phyloP scores from a whole-genome alignment of 768 basidiomycete genomes.

The Zangia roseola region DNA sequence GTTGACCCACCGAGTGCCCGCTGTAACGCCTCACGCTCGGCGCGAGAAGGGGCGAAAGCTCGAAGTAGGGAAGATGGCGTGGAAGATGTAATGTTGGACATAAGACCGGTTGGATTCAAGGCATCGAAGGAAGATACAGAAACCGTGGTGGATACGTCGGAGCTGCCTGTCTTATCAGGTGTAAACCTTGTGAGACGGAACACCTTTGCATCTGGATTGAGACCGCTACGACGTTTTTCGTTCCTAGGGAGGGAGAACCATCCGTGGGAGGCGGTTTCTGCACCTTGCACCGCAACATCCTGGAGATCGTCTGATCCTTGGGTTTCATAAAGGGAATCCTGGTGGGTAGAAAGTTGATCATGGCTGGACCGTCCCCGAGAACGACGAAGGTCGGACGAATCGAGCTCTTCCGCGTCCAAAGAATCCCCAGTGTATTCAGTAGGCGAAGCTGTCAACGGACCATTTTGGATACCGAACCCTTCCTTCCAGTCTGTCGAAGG shows the following conservation, averaged over 20 bases:
- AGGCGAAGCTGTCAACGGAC: conserved; percentile 40
- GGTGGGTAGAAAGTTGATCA: conserved; percentile 26
- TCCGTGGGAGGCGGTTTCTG: conserved; percentile 38
- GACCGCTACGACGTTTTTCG: conserved; percentile 58
- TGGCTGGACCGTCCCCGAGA: conserved; percentile 10
- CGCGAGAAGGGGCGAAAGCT: conserved; percentile 86
- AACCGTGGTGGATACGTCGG: conserved; percentile 10
- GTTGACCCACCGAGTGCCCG: conserved; percentile 74
- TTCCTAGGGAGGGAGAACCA: conserved; percentile 47
- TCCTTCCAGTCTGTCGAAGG: conserved; percentile 56
- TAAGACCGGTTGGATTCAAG: conserved; percentile 60
- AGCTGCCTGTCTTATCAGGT: conserved; percentile 10
- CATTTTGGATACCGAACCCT: conserved; percentile 13
- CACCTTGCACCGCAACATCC: conserved; percentile 7
- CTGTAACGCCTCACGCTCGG: conserved; percentile 81
- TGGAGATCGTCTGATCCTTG: conserved; percentile 16
- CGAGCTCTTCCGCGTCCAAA: conserved; percentile 36
- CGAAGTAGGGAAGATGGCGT: conserved; percentile 57
- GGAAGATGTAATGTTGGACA: conserved; percentile 38
- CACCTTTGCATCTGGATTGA: conserved; percentile 86
- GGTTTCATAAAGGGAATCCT: conserved; percentile 35
- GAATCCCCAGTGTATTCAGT: conserved; percentile 36
- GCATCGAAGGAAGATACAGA: conserved; percentile 43
- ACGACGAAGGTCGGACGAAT: conserved; percentile 47
- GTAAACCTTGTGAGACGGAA: conserved; percentile 53